Conservation (phyloP, 805 yeast genomes). For the Starmera dryadoides region DNA sequence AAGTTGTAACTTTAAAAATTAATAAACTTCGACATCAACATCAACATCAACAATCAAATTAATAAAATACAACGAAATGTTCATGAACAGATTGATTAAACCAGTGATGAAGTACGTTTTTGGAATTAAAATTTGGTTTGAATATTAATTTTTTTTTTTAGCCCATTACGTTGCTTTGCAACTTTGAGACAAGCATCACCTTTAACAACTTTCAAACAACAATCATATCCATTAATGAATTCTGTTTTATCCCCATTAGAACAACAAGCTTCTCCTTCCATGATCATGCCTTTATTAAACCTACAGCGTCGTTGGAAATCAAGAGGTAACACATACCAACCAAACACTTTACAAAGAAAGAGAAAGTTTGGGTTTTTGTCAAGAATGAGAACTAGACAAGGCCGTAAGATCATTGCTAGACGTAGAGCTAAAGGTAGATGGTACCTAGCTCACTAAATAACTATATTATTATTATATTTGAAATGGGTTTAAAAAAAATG, state of each 20-base stretch:
- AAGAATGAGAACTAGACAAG: slow-evolving; percentile 65
- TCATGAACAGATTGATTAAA: no score
- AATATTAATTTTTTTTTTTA: background rate
- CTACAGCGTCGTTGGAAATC: slow-evolving; percentile 69
- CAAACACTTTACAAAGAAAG: slow-evolving; percentile 84
- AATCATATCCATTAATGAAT: background rate
- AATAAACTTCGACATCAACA: no score
- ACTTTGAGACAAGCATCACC: slow-evolving; percentile 11
- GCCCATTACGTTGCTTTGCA: slow-evolving; percentile 8
- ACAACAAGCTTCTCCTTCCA: slow-evolving; percentile 9
- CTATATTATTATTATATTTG: no score
- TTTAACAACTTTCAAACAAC: slow-evolving; percentile 11
- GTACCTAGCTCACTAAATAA: slow-evolving; percentile 68
- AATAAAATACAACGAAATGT: no score
- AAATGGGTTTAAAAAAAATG: no score
- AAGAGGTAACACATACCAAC: slow-evolving; percentile 94
- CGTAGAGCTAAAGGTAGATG: slow-evolving; percentile 89
- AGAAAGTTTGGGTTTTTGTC: slow-evolving; percentile 87
- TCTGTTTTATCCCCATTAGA: slow-evolving; percentile 8
- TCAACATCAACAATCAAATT: no score
- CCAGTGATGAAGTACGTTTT: no score
- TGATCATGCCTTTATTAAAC: slow-evolving; percentile 27
- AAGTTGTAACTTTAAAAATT: no score
- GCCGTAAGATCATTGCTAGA: slow-evolving; percentile 70
- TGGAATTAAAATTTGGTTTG: no score